Evolutionary conservation across 2,329 filamentous ascomycete species (phyloP), one percentile per base, ranked within the genome.

Genomic region (Truncatella angustata): DNA sequence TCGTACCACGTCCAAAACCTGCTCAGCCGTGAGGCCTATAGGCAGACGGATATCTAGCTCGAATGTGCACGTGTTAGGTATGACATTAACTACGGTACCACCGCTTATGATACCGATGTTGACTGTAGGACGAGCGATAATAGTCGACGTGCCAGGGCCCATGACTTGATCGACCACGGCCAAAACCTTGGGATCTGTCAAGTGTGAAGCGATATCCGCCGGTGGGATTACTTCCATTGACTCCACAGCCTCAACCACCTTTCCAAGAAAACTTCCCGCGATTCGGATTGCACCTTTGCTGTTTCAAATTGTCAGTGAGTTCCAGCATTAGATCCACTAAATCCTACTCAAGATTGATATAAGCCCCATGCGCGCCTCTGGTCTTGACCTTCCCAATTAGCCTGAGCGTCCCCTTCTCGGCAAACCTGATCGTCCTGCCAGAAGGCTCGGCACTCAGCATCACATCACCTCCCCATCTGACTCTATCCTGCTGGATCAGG

Each of bases 261-360:
- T 28, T 6, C 10, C 9, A 7, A 46, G 16, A 10, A 34, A 46
- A 18, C 9, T 16, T 21, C 26, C 20, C n/a, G 43, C 26, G 10
- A 28, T 46, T 7, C 43, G 43, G 14, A 46, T 46, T 21, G 43
- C 43, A 9, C 43, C 43, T 28, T 46, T 35, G 26, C 43, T 46
- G 5, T 16, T n/a, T n/a, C 12, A 34, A 16, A 18, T 14, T 6
- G n/a, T n/a, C n/a, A n/a, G n/a, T n/a, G n/a, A n/a, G n/a, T n/a
- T n/a, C n/a, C n/a, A n/a, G n/a, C n/a, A n/a, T n/a, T n/a, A n/a
- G n/a, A n/a, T n/a, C n/a, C n/a, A n/a, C 16, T 6, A 5, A 16
- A 4, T 14, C 43, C 1, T 1, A 46, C 43, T 28, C 34, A 1
- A 46, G 30, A 35, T 46, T 46, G 5, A 18, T 10, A 14, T 46